Evolutionary conservation across 2,329 filamentous ascomycete species (phyloP).

Genomic region (Pyrenophora graminea): DNA sequence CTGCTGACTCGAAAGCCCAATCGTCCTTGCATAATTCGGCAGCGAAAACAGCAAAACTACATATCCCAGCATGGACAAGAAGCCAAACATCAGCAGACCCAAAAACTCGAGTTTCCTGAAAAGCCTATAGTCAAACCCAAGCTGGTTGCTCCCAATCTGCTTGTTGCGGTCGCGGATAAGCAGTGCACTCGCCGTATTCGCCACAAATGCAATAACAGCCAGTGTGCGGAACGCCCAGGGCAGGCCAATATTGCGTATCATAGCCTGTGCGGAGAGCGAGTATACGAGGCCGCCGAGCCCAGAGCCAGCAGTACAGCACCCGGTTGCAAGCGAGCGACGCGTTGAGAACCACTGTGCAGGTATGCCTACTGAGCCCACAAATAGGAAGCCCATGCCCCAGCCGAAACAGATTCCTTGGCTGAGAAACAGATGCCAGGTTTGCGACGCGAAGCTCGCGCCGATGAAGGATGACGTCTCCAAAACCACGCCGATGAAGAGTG

Average conservation of each 20-base stretch:
- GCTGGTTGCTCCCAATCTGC: conserved; percentile 64
- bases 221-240: conserved; percentile 70
- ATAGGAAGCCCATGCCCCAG: conserved; percentile 76
- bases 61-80: conserved; percentile 74
- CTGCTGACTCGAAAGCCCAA: conserved; percentile 69
- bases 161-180: conserved; percentile 74
- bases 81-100: conserved; percentile 68
- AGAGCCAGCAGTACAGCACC: conserved; percentile 68
- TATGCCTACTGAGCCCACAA: conserved; percentile 69
- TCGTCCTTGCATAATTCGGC: conserved; percentile 70
- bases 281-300: conserved; percentile 76
- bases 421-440: conserved; percentile 77
- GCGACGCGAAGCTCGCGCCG: conserved; percentile 68
- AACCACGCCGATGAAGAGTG: conserved; percentile 66
- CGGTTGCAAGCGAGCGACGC: conserved; percentile 70
- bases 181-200: conserved; percentile 66
- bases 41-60: conserved; percentile 77
- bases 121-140: conserved; percentile 66
- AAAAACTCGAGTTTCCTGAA: conserved; percentile 67
- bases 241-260: conserved; percentile 67
- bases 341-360: conserved; percentile 76
- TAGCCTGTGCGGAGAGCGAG: conserved; percentile 68
- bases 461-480: conserved; percentile 69
- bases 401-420: conserved; percentile 77
- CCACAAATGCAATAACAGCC: conserved; percentile 65